phyloP scores from a whole-genome alignment of 2,329 filamentous ascomycete genomes.

The Amauroascus verrucosus region DNA sequence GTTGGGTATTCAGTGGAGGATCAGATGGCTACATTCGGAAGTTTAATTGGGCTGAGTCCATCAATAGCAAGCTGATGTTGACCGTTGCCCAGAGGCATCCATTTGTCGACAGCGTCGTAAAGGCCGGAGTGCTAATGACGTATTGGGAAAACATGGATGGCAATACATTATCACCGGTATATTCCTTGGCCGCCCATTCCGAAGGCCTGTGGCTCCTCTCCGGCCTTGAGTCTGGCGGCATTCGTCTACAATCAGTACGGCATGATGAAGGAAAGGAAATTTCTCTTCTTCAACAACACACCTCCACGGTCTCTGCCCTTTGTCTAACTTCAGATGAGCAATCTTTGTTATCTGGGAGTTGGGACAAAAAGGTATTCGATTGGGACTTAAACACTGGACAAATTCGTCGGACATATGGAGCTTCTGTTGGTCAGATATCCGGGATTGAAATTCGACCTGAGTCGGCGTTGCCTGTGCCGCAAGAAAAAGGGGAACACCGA shows the following conservation, averaged over 20 bases:
- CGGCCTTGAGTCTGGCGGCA: constrained; percentile 78
- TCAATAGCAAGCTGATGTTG: constrained; percentile 84
- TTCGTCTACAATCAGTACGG: constrained; percentile 85
- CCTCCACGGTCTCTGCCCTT: constrained; percentile 82
- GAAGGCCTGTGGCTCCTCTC: constrained; percentile 85
- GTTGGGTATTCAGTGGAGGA: constrained; percentile 89
- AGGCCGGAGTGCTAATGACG: constrained; percentile 84
- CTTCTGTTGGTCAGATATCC: constrained; percentile 73
- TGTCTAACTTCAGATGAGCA: constrained; percentile 73
- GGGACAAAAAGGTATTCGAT: constrained; percentile 89
- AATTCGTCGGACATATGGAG: constrained; percentile 63
- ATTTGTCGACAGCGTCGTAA: constrained; percentile 94
- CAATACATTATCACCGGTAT: constrained; percentile 67
- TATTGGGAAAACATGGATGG: constrained; percentile 98
- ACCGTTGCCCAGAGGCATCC: constrained; percentile 94
- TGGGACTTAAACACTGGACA: constrained; percentile 90
- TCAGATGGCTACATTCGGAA: constrained; percentile 94
- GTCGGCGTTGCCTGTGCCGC: constrained; percentile 63
- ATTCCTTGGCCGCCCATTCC: constrained; percentile 83
- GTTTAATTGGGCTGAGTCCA: constrained; percentile 89
- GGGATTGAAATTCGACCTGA: constrained; percentile 75
- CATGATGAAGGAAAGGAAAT: constrained; percentile 93
- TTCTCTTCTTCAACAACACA: constrained; percentile 67
- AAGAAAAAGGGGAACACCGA: constrained; percentile 50
- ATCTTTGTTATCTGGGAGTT: constrained; percentile 81